Evolutionary conservation across 1,284 basidiomycete genomes (phyloP).

Genomic region (Austroboletus niveus): DNA sequence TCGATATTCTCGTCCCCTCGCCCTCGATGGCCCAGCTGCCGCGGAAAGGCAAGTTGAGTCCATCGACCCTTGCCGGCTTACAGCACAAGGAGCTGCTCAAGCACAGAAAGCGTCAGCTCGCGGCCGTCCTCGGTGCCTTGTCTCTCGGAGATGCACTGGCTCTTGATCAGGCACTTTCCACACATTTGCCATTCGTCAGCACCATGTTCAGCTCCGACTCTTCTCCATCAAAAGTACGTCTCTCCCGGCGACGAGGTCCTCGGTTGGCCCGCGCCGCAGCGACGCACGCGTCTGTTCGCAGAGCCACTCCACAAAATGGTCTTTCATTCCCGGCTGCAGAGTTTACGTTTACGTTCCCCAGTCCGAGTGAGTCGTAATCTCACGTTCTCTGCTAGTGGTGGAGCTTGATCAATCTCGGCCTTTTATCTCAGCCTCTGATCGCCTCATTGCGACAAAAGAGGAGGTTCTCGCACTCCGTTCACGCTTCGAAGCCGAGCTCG

Average conservation of each 20-base stretch:
- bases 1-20: conserved; percentile 17
- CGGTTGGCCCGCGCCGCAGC: conserved; percentile 43
- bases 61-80: conserved; percentile 64
- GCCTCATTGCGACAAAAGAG: conserved; percentile 61
- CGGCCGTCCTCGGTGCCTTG: conserved; percentile 60
- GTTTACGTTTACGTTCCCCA: conserved; percentile 61
- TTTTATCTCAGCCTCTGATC: conserved; percentile 58
- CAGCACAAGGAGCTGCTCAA: conserved; percentile 73
- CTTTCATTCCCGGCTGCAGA: conserved; percentile 44
- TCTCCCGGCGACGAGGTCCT: conserved; percentile 38
- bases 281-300: conserved; percentile 20
- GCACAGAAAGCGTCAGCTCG: conserved; percentile 64
- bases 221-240: conserved; percentile 32
- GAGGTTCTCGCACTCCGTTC: conserved; percentile 62
- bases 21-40: conserved; percentile 22
- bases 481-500: conserved; percentile 69
- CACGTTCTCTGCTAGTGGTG: conserved; percentile 21
- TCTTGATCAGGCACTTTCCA: conserved; percentile 72
- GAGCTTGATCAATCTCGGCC: conserved; percentile 23
- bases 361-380: conserved; percentile 61
- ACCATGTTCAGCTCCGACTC: conserved; percentile 29
- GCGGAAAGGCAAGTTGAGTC: conserved; percentile 51
- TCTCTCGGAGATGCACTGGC: conserved; percentile 65
- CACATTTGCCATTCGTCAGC: conserved; percentile 49
- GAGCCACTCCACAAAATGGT: conserved; percentile 25